Base-by-base conservation (phyloP, 345 rosid genomes). In the Rhodomyrtus tomentosa region DNA sequence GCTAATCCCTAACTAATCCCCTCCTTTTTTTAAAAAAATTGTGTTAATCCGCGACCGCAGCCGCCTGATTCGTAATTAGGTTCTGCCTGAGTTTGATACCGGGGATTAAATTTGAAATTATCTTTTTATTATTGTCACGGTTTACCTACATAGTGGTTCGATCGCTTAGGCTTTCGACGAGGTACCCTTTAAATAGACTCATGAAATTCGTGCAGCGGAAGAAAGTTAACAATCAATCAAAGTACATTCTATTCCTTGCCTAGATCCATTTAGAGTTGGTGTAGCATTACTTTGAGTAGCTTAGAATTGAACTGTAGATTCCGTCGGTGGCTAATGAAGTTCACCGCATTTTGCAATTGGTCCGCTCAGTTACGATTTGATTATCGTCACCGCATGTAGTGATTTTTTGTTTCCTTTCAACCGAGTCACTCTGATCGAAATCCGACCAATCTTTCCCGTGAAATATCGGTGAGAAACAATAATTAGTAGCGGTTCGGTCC, bases 361-460 rank as follows among this genome's bases (percentile, higher is more conserved):
- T n/a, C n/a, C n/a, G n/a, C n/a, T n/a, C n/a, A n/a, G n/a, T n/a
- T n/a, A n/a, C n/a, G n/a, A n/a, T n/a, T n/a, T n/a, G n/a, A n/a
- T n/a, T n/a, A n/a, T n/a, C 29, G 42, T 3, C 40, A 32, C 20
- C 42, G 32, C 1, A 20, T 32, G 15, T 15, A 16, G 16, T 16
- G 3, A 62, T 0, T 29, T 62, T 32, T 13, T 27, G n/a, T 29
- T 59, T 58, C 25, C 22, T 0, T 29, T 58, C 2, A 58, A 58
- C 1, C 7, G 14, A 14, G 7, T 20, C 21, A 6, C 72, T 58
- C 0, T 58, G 20, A 32, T 14, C 4, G 7, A 25, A 25, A n/a
- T 8, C 0, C 0, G 21, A 59, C 6, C 0, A 4, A 32, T 62
- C 16, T 62, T 59, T 15, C 3, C 0, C 1, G 24, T 16, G 22